Conservation (phyloP, 2,329 filamentous ascomycete genomes). For the Stagonosporopsis vannaccii region DNA sequence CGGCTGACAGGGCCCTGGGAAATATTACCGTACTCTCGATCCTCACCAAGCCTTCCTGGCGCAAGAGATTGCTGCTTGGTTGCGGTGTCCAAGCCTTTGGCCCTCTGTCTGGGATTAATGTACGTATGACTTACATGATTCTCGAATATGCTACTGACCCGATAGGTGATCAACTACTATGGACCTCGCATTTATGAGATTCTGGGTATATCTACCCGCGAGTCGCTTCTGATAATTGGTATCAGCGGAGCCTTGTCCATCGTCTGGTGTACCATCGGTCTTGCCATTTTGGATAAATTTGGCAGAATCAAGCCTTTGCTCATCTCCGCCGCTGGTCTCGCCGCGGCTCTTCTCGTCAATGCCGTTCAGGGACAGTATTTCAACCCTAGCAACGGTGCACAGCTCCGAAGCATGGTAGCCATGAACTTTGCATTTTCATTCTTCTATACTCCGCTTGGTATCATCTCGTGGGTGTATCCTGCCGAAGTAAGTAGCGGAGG, state of each 20-base stretch:
- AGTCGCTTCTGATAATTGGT: constrained; percentile 60
- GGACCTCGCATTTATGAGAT: constrained; percentile 54
- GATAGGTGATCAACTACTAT: constrained; percentile 47
- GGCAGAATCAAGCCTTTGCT: constrained; percentile 60
- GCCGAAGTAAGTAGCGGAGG: constrained; percentile 38
- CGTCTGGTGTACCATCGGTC: constrained; percentile 56
- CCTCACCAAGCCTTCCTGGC: constrained; percentile 54
- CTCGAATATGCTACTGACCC: not conserved
- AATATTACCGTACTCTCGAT: constrained; percentile 54
- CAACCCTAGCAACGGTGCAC: constrained; percentile 43
- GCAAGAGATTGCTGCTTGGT: constrained; percentile 56
- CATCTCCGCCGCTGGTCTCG: constrained; percentile 54
- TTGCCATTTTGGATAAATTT: constrained; percentile 56
- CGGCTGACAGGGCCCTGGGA: constrained; percentile 36
- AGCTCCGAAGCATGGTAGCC: constrained; percentile 55
- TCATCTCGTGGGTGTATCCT: constrained; percentile 59
- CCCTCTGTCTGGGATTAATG: constrained; percentile 57
- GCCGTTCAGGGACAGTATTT: constrained; percentile 52
- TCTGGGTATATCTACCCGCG: constrained; percentile 54
- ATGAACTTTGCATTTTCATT: constrained; percentile 58
- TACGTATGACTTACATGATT: not conserved
- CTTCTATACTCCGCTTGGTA: constrained; percentile 55
- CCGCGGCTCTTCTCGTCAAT: constrained; percentile 41
- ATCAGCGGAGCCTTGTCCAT: constrained; percentile 60
- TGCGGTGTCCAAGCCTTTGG: constrained; percentile 59